Base-by-base conservation (phyloP, 352 stramenopile genomes). In the Phytophthora ramorum region DNA sequence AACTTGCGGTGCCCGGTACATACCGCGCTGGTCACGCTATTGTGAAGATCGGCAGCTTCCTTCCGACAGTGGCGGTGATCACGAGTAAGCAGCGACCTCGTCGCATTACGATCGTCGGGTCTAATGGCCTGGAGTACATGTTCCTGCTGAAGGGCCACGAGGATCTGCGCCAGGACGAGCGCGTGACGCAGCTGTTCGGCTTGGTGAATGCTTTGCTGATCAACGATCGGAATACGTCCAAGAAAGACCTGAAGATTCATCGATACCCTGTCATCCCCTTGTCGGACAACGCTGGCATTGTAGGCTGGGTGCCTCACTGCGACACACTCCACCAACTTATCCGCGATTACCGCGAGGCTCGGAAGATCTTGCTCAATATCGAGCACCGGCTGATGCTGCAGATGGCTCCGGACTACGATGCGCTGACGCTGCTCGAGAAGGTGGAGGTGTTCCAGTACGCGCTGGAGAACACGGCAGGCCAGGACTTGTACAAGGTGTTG, bases 81-180 rank as follows among this genome's bases (percentile, higher is more conserved):
- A 96, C 95, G 48, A 99, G 93, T 54, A 99, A 99, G 71, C 98
- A 99, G 71, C 86, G 97, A 26, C 98, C 98, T 35, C 87, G 98
- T 2, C 81, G 83, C 58, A 98, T 99, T 22, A 97, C 87, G 12
- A 97, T 99, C 30, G 69, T 92, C 9, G 98, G 97, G 17, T 98
- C 93, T 54, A 98, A 99, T 76, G 98, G 98, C 0, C 83, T 98
- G 40, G 92, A 99, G 70, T 99, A 99, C 86, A 92, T 98, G 61
- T 99, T 99, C 68, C 78, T 99, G 46, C 85, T 99, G 1, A 99
- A 99, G 79, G 98, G 98, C 14, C 96, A 99, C 71, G 98, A 99
- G 78, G 98, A 99, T 85, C 74, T 99, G 47, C 81, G 98, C 17
- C 98, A 99, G 79, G 98, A 99, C 71, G 98, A 99, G 76, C 87